Evolutionary conservation across 2,329 filamentous ascomycete species (phyloP), one percentile per base, ranked within the genome.

Genomic region (Monosporascus sp.): DNA sequence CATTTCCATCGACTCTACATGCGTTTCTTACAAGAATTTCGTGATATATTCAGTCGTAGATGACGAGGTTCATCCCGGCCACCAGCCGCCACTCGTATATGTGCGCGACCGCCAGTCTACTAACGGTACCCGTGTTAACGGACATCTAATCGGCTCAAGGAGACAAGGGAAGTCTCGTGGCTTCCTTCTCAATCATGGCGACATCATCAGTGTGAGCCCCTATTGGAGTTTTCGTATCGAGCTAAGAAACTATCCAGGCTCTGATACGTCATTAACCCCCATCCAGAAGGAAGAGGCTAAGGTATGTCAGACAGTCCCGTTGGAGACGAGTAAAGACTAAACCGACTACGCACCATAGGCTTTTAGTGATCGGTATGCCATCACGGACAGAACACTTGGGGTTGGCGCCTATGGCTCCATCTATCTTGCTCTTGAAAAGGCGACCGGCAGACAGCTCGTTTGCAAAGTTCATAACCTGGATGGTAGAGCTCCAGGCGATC

Each of bases 381-480:
- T 87, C 27, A 77, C 72, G 1, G 64, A 74, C 41, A 75, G 77
- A 9, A 63, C 75, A 3, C 70, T 87, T 24, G 83, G 84, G 5
- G 62, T 67, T 36, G 84, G 84, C 6, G 74, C 72, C 2, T 75
- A 76, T 61, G 80, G 79, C 8, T 70, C 70, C 43, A 79, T 87
- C 3, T 75, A 79, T 52, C 70, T 85, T 9, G 81, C 78, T 5
- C 64, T 77, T 3, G 76, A 88, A 17, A 65, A 71, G 24, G 66
- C 66, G 7, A 80, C 78, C 0, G 73, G 76, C 38, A 76, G 75
- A 52, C 87, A 90, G 61, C 58, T 89, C 20, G 86, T 85, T 11
- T 90, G 87, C 72, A 90, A 90, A 61, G 68, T 89, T 8, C 72
- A 88, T 50, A 72, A 80, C 50, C 62, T 87, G 2, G 70, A 72